These are phyloP conservation scores for Trichophyton benhamiae DNA, from an alignment of 2,329 filamentous ascomycete species.

Conservation along the genomic window DNA sequence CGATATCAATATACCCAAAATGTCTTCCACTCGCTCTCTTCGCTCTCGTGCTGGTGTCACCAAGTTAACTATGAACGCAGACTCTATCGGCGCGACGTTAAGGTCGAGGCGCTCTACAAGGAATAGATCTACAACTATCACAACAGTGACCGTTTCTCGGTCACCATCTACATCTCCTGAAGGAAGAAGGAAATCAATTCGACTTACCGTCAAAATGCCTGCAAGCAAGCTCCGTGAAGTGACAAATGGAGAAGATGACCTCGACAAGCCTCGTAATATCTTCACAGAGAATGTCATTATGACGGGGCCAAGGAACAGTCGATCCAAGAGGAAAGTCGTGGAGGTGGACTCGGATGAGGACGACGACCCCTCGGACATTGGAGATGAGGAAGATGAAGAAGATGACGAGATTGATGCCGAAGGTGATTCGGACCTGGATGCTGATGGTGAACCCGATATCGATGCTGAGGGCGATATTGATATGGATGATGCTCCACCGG, in stretches of 20 bases:
- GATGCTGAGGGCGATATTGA: slow-evolving; percentile 26
- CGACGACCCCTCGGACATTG: slow-evolving; percentile 34
- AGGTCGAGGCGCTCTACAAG: slow-evolving; percentile 29
- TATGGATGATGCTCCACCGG: slow-evolving; percentile 36
- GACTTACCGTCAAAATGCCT: slow-evolving; percentile 39
- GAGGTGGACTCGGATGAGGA: slow-evolving; percentile 35
- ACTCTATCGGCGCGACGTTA: slow-evolving; percentile 25
- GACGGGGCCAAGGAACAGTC: slow-evolving; percentile 35
- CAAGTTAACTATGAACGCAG: slow-evolving; percentile 16
- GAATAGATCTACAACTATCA: slow-evolving; percentile 18
- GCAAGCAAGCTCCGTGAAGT: slow-evolving; percentile 39
- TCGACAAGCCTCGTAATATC: slow-evolving; percentile 26
- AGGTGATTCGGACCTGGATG: slow-evolving; percentile 20
- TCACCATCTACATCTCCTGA: slow-evolving; percentile 24
- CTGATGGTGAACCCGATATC: slow-evolving; percentile 20
- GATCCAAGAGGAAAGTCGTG: slow-evolving; percentile 33
- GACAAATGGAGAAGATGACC: slow-evolving; percentile 23
- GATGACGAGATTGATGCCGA: slow-evolving; percentile 29
- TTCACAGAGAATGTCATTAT: slow-evolving; percentile 37
- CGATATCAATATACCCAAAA: slow-evolving; percentile 11
- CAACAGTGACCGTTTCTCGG: slow-evolving; percentile 28
- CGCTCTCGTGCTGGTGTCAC: slow-evolving; percentile 24
- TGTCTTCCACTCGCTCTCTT: slow-evolving; percentile 30
- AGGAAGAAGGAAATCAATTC: slow-evolving; percentile 31
- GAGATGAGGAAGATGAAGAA: slow-evolving; percentile 33